Percentiles rank a stretch among this genome's conserved stretches.
phyloP scores from a whole-genome alignment of 2,329 filamentous ascomycete genomes.

The Periconia sp. region DNA sequence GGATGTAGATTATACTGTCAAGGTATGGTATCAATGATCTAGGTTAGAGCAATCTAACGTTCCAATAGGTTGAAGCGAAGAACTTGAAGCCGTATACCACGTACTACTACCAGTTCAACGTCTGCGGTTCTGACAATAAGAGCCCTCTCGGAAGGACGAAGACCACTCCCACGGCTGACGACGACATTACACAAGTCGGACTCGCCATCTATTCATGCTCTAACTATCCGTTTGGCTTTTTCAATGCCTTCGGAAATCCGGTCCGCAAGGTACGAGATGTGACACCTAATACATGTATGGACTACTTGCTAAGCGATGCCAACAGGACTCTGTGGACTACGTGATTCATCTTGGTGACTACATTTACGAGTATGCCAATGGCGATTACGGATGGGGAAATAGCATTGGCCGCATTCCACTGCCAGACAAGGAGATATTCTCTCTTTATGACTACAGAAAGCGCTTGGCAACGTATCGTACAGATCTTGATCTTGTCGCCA shows the following conservation, averaged over 20 bases:
- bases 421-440: conserved; percentile 47
- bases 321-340: conserved; percentile 50
- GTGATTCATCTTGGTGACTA: conserved; percentile 52
- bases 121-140: conserved; percentile 67
- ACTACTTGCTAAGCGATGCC: background rate
- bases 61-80: conserved; percentile 65
- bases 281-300: background rate
- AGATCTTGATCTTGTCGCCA: conserved; percentile 48
- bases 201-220: conserved; percentile 75
- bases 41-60: conserved; percentile 18
- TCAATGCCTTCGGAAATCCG: conserved; percentile 55
- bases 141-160: conserved; percentile 73
- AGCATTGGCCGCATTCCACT: conserved; percentile 36
- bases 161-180: conserved; percentile 65
- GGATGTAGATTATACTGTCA: conserved; percentile 78
- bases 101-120: conserved; percentile 74
- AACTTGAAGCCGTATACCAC: conserved; percentile 67
- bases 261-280: conserved; percentile 36
- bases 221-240: conserved; percentile 57
- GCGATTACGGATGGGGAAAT: conserved; percentile 44
- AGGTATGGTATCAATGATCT: conserved; percentile 58
- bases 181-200: conserved; percentile 63
- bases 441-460: conserved; percentile 53
- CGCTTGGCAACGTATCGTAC: conserved; percentile 50
- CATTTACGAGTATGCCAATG: conserved; percentile 51